A percentile compares a stretch with the other conserved stretches of the same genome.
phyloP scores from a whole-genome alignment of 352 stramenopile species.

The Phytophthora multivora region DNA sequence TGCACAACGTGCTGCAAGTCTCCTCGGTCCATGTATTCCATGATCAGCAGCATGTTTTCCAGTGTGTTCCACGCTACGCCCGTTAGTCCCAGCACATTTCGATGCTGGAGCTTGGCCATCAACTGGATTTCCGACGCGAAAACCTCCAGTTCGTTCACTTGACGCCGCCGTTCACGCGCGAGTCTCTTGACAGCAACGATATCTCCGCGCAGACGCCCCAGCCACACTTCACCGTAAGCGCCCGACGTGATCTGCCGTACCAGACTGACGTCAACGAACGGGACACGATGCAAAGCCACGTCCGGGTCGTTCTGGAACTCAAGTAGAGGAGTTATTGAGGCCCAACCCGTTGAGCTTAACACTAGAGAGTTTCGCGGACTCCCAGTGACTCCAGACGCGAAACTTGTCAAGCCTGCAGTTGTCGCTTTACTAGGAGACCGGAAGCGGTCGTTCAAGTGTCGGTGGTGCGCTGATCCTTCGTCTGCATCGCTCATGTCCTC shows the following conservation, averaged over 20 bases:
- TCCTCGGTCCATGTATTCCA: slow-evolving; percentile 51
- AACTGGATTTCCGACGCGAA: slow-evolving; percentile 51
- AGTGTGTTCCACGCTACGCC: slow-evolving; percentile 50
- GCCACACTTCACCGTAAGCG: slow-evolving; percentile 59
- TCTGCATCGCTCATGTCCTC: slow-evolving; percentile 13
- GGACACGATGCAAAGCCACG: slow-evolving; percentile 39
- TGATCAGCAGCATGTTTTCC: slow-evolving; percentile 48
- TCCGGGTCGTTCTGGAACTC: slow-evolving; percentile 32
- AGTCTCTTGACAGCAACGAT: slow-evolving; percentile 56
- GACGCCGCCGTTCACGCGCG: slow-evolving; percentile 17
- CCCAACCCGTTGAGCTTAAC: slow-evolving; percentile 1
- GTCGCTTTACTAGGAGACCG: slow-evolving; percentile 25
- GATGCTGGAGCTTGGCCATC: slow-evolving; percentile 41
- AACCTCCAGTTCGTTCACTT: slow-evolving; percentile 29
- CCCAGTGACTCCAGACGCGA: slow-evolving; percentile 13
- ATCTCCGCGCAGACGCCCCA: slow-evolving; percentile 37
- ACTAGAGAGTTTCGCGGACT: slow-evolving; percentile 24
- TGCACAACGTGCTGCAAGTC: slow-evolving; percentile 48
- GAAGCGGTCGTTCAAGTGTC: slow-evolving; percentile 3
- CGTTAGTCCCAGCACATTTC: slow-evolving; percentile 40
- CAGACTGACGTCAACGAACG: slow-evolving; percentile 41
- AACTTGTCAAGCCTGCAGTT: slow-evolving; percentile 26
- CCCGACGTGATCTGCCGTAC: slow-evolving; percentile 43
- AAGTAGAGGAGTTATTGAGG: slow-evolving; percentile 20
- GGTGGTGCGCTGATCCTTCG: slow-evolving; percentile 9